Evolutionary conservation across 108 stramenopile genomes (phyloP), one percentile per base, ranked within the genome.

Genomic region (Nitzschia palea): DNA sequence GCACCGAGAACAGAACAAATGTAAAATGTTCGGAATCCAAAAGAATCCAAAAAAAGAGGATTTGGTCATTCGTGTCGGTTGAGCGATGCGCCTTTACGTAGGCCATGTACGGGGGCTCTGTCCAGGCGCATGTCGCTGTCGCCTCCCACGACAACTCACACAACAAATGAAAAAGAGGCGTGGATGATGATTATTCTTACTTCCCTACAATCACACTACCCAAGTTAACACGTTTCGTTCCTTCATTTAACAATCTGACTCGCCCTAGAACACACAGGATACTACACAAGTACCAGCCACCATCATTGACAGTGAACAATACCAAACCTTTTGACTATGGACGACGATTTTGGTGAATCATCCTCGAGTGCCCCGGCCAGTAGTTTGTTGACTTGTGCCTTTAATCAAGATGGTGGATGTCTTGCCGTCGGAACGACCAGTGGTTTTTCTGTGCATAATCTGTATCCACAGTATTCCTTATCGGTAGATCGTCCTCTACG

Each of bases 361-460:
- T 45, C 67, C 17, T 55, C 47, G 42, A 60, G 15, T 5, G 25
- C 36, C 17, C 44, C 73, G 31, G 55, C 73, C 45, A 58, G 69
- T 60, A 64, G 78, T 9, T 61, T 95, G n/a, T 77, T 90, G 36
- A 74, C 85, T 43, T 80, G 88, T 55, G 45, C 74, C 33, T 95
- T 95, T 76, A 95, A 95, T 68, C 94, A 95, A 65, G 94, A 95
- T 55, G 88, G 89, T 17, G 94, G 91, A 30, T 96, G 95, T 44
- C 73, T 96, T 12, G 87, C 95, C 0, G 70, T 96, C 32, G 97
- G 97, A 42, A 97, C 96, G 0, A 87, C 82, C n/a, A 70, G 56
- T 20, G 98, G 98, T 2, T 99, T 99, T 76, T 76, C 93, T 5
- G 97, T 99, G 43, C 97, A 95, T 82, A 98, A 97, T 71, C 84